A percentile compares a stretch with the other conserved stretches of the same genome.
Conservation (phyloP, 352 stramenopile genomes). For the Phytopythium helicoides region DNA sequence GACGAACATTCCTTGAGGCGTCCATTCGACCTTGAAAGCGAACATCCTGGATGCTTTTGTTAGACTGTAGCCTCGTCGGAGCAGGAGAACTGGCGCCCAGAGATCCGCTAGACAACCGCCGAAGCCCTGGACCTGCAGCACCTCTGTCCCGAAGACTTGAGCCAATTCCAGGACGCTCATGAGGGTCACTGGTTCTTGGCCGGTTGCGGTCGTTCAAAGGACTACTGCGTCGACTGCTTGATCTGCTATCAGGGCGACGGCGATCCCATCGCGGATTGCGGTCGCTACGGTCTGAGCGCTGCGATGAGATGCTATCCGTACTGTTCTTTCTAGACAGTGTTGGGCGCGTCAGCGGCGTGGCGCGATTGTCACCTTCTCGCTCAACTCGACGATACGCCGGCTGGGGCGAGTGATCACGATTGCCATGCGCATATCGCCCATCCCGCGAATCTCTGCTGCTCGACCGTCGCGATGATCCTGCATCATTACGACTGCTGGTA, state of each 20-base stretch:
- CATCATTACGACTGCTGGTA: background rate
- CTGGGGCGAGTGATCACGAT: slow-evolving; percentile 3
- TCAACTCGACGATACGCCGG: slow-evolving; percentile 20
- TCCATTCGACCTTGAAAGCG: slow-evolving; percentile 16
- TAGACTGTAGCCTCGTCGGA: slow-evolving; percentile 8
- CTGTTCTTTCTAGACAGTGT: slow-evolving; percentile 49
- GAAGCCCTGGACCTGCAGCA: slow-evolving; percentile 11
- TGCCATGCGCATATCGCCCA: background rate
- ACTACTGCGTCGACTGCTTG: slow-evolving; percentile 6
- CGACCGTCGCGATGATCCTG: background rate
- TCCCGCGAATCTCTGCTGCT: slow-evolving; percentile 11
- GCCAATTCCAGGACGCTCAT: background rate
- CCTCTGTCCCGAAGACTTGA: slow-evolving; percentile 3
- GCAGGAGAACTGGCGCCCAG: background rate
- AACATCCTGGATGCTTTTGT: slow-evolving; percentile 51
- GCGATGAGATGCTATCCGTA: slow-evolving; percentile 48
- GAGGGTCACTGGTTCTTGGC: background rate
- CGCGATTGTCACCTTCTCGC: slow-evolving; percentile 18
- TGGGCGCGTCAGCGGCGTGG: slow-evolving; percentile 14
- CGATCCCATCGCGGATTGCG: slow-evolving; percentile 25
- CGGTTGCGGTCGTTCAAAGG: slow-evolving; percentile 4
- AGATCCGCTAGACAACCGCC: slow-evolving; percentile 18
- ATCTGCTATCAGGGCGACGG: slow-evolving; percentile 7
- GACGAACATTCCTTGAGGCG: background rate
- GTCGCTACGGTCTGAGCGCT: slow-evolving; percentile 44